Evolutionary conservation across 768 basidiomycete genomes (phyloP).

Genomic region (Podaxis carcinomalis): DNA sequence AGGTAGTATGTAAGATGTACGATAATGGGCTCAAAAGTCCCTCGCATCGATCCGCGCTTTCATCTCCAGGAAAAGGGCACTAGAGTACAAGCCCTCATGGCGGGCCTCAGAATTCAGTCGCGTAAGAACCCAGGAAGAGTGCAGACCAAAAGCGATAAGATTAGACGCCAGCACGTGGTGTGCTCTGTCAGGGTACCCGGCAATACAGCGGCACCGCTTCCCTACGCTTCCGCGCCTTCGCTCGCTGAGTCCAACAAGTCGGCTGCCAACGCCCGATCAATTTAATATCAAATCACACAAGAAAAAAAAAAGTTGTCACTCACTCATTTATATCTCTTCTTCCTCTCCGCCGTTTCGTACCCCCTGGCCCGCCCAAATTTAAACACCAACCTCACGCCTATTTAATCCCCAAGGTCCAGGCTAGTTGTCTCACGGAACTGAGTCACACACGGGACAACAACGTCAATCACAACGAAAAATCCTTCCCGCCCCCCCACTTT

Average conservation of each 20-base stretch:
- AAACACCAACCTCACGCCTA: too few relatives aligned
- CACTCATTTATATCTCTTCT: not conserved
- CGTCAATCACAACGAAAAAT: not conserved
- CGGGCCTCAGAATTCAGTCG: not conserved
- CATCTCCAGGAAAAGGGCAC: not conserved
- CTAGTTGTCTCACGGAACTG: too few relatives aligned
- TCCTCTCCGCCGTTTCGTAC: slow-evolving; percentile 13
- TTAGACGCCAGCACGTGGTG: not conserved
- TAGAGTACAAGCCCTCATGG: not conserved
- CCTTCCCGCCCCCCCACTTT: not conserved
- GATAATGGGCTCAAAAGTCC: not conserved
- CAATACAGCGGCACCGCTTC: not conserved
- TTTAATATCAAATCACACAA: not conserved
- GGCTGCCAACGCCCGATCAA: not conserved
- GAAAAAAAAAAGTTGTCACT: not conserved
- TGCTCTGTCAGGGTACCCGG: not conserved
- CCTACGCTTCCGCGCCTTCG: not conserved
- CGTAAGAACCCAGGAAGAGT: not conserved
- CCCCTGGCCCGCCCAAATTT: slow-evolving; percentile 1
- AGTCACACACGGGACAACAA: too few relatives aligned
- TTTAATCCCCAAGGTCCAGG: too few relatives aligned
- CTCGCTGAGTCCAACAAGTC: not conserved
- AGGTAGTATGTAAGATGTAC: too few relatives aligned
- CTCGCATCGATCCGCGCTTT: not conserved
- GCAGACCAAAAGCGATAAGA: not conserved